Conservation (phyloP, 352 stramenopile species). For the Vaucheria bursata region DNA sequence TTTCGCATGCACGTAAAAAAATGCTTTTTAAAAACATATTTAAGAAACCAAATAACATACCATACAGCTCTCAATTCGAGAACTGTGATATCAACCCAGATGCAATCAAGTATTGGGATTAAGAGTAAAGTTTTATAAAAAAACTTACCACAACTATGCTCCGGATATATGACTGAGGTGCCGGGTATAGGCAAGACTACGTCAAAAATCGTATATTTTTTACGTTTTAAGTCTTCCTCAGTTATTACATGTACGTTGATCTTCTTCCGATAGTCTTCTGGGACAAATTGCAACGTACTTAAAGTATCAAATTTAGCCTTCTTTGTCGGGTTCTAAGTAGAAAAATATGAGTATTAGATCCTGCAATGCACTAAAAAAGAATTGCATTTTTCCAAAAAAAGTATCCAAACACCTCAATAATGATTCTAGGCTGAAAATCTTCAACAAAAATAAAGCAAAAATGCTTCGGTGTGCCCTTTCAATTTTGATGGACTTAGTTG, state of each 20-base stretch:
- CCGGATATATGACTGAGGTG: neutral
- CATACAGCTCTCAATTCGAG: neutral
- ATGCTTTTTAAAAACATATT: neutral
- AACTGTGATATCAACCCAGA: neutral
- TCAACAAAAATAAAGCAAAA: no score
- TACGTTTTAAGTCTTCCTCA: slow-evolving; percentile 68
- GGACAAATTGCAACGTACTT: no score
- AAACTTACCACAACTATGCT: neutral
- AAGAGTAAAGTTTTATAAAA: neutral
- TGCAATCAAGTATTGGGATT: neutral
- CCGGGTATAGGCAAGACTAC: slow-evolving; percentile 90
- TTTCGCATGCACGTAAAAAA: neutral
- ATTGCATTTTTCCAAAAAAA: no score
- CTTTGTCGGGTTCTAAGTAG: no score
- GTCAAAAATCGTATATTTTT: slow-evolving; percentile 76
- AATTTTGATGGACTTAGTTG: no score
- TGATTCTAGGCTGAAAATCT: no score
- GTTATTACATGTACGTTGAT: slow-evolving; percentile 64
- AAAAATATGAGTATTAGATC: no score
- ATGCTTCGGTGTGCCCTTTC: no score
- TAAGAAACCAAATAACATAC: neutral
- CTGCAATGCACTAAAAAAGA: no score
- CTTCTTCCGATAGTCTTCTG: no score
- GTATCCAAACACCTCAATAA: no score
- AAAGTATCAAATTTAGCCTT: no score